These are phyloP conservation scores for Sanghuangporus weigelae DNA, from an alignment of 1,284 basidiomycete genomes.

Conservation along the genomic window DNA sequence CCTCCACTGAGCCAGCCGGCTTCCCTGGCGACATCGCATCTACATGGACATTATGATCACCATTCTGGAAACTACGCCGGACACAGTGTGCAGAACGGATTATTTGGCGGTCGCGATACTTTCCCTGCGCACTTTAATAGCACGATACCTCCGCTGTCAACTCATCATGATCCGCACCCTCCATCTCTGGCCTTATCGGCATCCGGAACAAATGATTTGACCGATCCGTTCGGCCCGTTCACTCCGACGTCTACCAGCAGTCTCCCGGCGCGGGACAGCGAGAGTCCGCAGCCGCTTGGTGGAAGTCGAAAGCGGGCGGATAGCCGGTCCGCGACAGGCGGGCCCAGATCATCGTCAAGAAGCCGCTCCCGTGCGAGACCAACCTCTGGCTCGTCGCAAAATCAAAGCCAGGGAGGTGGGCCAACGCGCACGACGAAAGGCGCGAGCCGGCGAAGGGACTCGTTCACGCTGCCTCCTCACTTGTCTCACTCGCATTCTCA, in stretches of 20 bases:
- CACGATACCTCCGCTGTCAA: slow-evolving; percentile 15
- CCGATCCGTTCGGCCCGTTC: slow-evolving; percentile 6
- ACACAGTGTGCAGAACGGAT: not conserved
- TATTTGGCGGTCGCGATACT: slow-evolving; percentile 9
- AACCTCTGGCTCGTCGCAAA: slow-evolving; percentile 12
- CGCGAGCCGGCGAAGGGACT: slow-evolving; percentile 31
- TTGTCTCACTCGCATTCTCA: slow-evolving; percentile 11
- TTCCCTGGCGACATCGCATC: slow-evolving; percentile 13
- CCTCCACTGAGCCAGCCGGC: slow-evolving; percentile 15
- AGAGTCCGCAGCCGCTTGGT: slow-evolving; percentile 1
- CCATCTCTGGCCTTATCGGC: not conserved
- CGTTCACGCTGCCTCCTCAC: slow-evolving; percentile 16
- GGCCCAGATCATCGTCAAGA: slow-evolving; percentile 28
- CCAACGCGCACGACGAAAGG: slow-evolving; percentile 41
- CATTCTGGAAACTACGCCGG: slow-evolving; percentile 6
- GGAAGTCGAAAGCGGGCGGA: slow-evolving; percentile 1
- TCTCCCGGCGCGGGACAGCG: slow-evolving; percentile 6
- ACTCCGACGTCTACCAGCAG: slow-evolving; percentile 10
- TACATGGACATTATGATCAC: slow-evolving; percentile 12
- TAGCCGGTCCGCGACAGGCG: slow-evolving; percentile 22
- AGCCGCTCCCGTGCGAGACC: slow-evolving; percentile 41
- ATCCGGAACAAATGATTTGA: not conserved
- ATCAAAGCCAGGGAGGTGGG: slow-evolving; percentile 28
- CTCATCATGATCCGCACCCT: slow-evolving; percentile 11
- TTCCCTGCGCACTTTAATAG: slow-evolving; percentile 18